Percentiles rank a stretch among this genome's conserved stretches.
These are phyloP conservation scores for Pezicula neosporulosa DNA, from an alignment of 2,329 filamentous ascomycete genomes.

Conservation along the genomic window DNA sequence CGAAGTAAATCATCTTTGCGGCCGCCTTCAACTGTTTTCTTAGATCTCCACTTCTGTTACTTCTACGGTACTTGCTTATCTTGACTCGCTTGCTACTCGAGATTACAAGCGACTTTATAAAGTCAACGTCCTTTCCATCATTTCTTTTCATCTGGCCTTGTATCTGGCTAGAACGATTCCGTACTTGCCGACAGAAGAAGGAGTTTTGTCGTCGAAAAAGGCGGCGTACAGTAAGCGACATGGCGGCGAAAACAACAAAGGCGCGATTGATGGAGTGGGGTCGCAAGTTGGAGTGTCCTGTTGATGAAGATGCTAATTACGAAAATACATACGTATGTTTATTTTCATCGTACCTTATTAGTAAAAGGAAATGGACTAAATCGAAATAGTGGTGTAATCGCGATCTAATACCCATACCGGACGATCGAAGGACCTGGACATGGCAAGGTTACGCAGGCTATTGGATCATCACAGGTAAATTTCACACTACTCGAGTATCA, in stretches of 20 bases:
- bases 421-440: constrained; percentile 23
- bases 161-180: too few relatives aligned
- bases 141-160: too few relatives aligned
- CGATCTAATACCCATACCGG: constrained; percentile 19
- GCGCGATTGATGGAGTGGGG: constrained; percentile 14
- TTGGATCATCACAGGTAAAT: constrained; percentile 26
- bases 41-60: background rate
- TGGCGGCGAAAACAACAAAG: constrained; percentile 15
- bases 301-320: constrained; percentile 20
- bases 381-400: constrained; percentile 17
- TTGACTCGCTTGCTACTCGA: background rate
- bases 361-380: background rate
- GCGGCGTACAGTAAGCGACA: background rate
- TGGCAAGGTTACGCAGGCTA: constrained; percentile 28
- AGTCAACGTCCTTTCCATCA: too few relatives aligned
- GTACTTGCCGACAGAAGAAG: too few relatives aligned
- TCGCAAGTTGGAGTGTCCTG: constrained; percentile 16
- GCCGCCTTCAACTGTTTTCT: background rate
- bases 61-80: background rate
- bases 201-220: too few relatives aligned
- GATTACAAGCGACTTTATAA: too few relatives aligned
- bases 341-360: background rate
- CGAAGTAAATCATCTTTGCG: background rate
- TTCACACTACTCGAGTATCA: constrained; percentile 4
- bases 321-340: constrained; percentile 19